phyloP scores from a whole-genome alignment of 257 asterid species.

The Gardenia jasminoides region DNA sequence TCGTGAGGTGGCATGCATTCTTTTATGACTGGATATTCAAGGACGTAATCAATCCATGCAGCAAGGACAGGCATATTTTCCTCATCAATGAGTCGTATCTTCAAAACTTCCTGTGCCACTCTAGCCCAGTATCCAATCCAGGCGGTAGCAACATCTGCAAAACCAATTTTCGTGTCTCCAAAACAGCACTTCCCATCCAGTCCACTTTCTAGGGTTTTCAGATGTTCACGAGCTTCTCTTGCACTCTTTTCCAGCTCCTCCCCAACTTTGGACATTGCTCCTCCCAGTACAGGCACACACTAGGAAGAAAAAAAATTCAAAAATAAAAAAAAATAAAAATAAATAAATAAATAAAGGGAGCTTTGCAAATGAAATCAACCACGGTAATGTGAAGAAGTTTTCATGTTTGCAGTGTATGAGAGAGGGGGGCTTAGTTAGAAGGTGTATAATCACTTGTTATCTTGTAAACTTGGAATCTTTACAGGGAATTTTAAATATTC shows the following conservation, averaged over 20 bases:
- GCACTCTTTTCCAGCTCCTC: slow-evolving; percentile 27
- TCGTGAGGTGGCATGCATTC: slow-evolving; percentile 24
- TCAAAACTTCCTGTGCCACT: slow-evolving; percentile 16
- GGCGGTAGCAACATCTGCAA: slow-evolving; percentile 24
- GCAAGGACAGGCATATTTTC: slow-evolving; percentile 30
- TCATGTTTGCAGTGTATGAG: background rate
- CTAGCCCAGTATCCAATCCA: slow-evolving; percentile 32
- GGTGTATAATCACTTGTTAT: too few relatives aligned
- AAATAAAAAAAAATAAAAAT: background rate
- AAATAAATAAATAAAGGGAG: too few relatives aligned
- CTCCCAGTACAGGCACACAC: slow-evolving; percentile 27
- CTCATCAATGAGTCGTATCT: slow-evolving; percentile 23
- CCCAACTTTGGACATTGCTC: slow-evolving; percentile 19
- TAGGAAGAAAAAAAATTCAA: slow-evolving; percentile 12
- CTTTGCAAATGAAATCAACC: background rate
- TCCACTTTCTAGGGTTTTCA: slow-evolving; percentile 20
- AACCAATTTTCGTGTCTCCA: slow-evolving; percentile 26
- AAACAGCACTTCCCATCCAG: slow-evolving; percentile 25
- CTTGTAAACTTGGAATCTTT: background rate
- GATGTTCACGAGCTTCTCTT: slow-evolving; percentile 24
- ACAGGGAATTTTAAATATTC: too few relatives aligned
- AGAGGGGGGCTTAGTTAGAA: too few relatives aligned
- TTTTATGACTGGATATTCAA: slow-evolving; percentile 29
- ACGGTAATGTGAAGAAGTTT: too few relatives aligned
- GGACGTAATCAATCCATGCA: slow-evolving; percentile 26